Evolutionary conservation across 768 basidiomycete genomes (phyloP), one percentile per base, ranked within the genome.

Genomic region (Leccinum disarticulatum): DNA sequence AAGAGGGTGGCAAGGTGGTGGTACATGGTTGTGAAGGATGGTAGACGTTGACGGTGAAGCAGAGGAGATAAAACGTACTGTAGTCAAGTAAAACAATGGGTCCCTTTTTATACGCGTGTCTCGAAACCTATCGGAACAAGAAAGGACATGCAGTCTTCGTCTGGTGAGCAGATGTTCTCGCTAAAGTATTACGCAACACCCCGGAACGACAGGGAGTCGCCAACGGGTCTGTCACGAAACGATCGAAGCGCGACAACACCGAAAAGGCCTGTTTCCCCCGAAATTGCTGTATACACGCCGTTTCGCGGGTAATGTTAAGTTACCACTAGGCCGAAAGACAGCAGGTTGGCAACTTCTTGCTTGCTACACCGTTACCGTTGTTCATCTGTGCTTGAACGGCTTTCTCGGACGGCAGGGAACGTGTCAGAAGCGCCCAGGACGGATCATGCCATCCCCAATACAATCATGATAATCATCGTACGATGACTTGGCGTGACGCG

Each of bases 11-110:
- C 54, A 43, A n/a, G 2, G n/a, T 67, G 56, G 64, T 41, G 46
- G 56, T 64, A 66, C 76, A 77, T 77, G 35, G 50, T 69, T 54
- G 48, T 58, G 2, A 10, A 35, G 53, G 17, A 41, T 7, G 50
- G 17, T 3, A 19, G 17, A 27, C 11, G 51, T 49, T 8, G 31
- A 52, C 28, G 10, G 49, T 22, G 14, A 1, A 31, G 17, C 22
- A 17, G 31, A 51, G 33, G 31, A 31, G 38, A 47, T 28, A 22
- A 33, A 9, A 9, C 0, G 41, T 28, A 19, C 13, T 58, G 41
- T 3, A 30, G 36, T 52, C 35, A 6, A 58, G 41, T 8, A 25
- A 36, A 15, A 50, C 19, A 30, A 30, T n/a, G 17, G 48, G n/a
- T 5, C 38, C 43, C 1, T 5, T 55, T 70, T 72, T 72, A 70